Evolutionary conservation across 129 eudicot genomes (phyloP), one percentile per base, ranked within the genome.

Genomic region (Flaveria trinervia): DNA sequence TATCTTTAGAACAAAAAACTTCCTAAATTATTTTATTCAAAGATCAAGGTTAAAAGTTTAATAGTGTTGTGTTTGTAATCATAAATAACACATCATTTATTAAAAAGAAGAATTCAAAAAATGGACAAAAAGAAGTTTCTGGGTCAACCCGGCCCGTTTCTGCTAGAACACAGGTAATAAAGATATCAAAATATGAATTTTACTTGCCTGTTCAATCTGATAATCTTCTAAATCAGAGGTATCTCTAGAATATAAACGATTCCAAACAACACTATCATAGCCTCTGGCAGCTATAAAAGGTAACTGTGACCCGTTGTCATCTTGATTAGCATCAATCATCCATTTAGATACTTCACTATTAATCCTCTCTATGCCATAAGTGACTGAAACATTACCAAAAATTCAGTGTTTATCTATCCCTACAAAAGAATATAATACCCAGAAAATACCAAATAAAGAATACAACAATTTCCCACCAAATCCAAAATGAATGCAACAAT

Each of bases 211-310:
- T 54, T 82, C 71, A 73, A 83, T 80, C 73, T 93, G 92, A 88
- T 83, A 76, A 62, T 86, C 93, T 52, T 86, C 85, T 73, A 87
- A 76, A 65, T 87, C 93, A 16, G 81, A 50, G 59, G 66, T 70
- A 77, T 94, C 98, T 94, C 93, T 83, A 20, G 99, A 94, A 81
- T 94, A 94, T 55, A 94, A 80, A 68, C 99, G 99, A 74, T 85
- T 94, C 99, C 99, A 94, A 56, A 94, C 99, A 83, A 94, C 92
- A 73, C 97, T 94, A 75, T 94, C 97, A 67, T 94, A 94, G 55
- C 99, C 99, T 82, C 89, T 89, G 61, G 88, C 91, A 59, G 99
- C 99, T 65, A 89, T 79, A 79, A 94, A 94, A 55, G 99, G 97
- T 65, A 88, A 67, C 44, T 77, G 70, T 11, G 86, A 77, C 79